Evolutionary conservation across 2,329 filamentous ascomycete species (phyloP), one percentile per base, ranked within the genome.

Genomic region (Botryotinia calthae): DNA sequence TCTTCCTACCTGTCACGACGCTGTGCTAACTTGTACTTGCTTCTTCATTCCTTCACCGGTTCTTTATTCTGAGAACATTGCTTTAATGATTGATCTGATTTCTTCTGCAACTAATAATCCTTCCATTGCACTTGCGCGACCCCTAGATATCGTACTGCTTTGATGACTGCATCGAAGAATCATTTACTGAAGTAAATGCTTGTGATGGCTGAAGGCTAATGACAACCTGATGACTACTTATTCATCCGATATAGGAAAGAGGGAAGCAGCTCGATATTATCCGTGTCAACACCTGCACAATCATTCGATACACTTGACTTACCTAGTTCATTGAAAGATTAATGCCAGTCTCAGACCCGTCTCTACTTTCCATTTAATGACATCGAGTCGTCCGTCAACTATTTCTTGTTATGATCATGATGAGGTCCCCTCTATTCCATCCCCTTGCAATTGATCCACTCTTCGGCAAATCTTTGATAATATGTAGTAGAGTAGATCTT

Each of bases 131-230:
- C 40, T 34, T 66, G 64, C 40, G 46, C 25, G 46, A 67, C 37
- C 16, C 34, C 16, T 54, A 25, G 8, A 70, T 20, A 56, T 51
- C 31, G 59, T 62, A 51, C 69, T 71, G 58, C 69, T 67, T 64
- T 63, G 69, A 58, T 71, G 69, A 71, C 69, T 64, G 69, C 44
- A 56, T 69, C 22, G 51, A 69, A 59, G 37, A 31, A 67, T 48
- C 51, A 70, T 61, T 46, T 28, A 69, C 54, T 61, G 40, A 22
- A 42, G 44, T 22, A 44, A 31, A 28, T 40, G 37, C 28, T 46
- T 48, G 37, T 61, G 66, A 44, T 69, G 51, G 51, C 66, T 70
- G 54, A 70, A 37, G 14, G 31, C 25, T 40, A 37, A 62, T 70
- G 28, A 70, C 25, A 67, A 67, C 25, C 25, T 48, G 42, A 63